Evolutionary conservation across 1,139 yeast species (phyloP).

Genomic region (Entelexis paramagnoliae): DNA sequence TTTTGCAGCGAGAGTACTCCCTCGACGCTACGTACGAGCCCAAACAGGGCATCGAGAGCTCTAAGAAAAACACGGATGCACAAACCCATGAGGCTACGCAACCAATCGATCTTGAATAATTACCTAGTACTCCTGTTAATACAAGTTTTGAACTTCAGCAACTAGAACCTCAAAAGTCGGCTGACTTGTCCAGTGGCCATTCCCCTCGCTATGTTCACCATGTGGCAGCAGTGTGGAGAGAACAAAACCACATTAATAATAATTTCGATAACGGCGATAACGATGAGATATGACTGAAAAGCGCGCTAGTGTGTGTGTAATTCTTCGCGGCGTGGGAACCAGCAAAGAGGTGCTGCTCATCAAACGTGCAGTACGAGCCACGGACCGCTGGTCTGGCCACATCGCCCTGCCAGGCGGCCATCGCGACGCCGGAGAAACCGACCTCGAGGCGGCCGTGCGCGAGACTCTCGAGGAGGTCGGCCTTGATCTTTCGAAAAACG

Average conservation of each 20-base stretch:
- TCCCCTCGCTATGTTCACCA: neutral
- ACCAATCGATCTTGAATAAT: neutral
- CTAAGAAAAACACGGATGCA: neutral
- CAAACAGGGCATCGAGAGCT: slow-evolving; percentile 22
- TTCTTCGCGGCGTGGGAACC: slow-evolving; percentile 3
- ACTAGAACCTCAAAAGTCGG: too few species aligned
- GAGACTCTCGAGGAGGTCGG: slow-evolving; percentile 37
- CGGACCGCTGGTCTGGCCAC: slow-evolving; percentile 38
- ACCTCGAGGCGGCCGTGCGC: slow-evolving; percentile 31
- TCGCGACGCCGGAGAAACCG: slow-evolving; percentile 32
- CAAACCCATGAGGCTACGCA: neutral
- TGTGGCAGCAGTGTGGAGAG: neutral
- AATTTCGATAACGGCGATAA: neutral
- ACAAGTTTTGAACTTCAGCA: too few species aligned
- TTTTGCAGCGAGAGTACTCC: slow-evolving; percentile 26
- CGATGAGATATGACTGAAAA: neutral
- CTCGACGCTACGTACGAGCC: slow-evolving; percentile 24
- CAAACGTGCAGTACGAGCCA: slow-evolving; percentile 31
- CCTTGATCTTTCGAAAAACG: slow-evolving; percentile 28
- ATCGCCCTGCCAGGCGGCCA: slow-evolving; percentile 37
- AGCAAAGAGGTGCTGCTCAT: slow-evolving; percentile 32
- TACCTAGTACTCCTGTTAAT: too few species aligned
- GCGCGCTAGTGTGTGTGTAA: slow-evolving; percentile 4
- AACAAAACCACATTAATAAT: neutral
- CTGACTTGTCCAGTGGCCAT: too few species aligned